Conservation (phyloP, 129 eudicot species). For the Apium graveolens region DNA sequence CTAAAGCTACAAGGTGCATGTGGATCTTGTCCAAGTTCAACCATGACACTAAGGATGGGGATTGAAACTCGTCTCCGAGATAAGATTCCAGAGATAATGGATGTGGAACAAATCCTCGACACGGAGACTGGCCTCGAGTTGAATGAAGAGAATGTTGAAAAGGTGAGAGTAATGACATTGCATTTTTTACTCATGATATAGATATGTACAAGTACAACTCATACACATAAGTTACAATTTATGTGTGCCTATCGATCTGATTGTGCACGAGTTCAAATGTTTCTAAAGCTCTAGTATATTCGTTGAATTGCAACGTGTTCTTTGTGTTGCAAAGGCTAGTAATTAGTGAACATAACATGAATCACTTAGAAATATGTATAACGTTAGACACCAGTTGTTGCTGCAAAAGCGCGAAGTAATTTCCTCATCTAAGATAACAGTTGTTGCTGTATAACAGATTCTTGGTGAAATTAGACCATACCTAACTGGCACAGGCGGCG, state of each 20-base stretch:
- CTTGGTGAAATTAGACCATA: conserved; percentile 88
- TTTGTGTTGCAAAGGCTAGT: not conserved
- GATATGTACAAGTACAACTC: not conserved
- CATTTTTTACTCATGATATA: not conserved
- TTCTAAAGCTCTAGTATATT: not conserved
- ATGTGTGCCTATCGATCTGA: not conserved
- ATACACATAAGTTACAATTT: not conserved
- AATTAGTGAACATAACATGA: not conserved
- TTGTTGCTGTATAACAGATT: conserved; percentile 40
- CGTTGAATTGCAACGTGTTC: not conserved
- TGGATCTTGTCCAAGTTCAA: conserved; percentile 95
- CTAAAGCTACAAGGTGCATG: conserved; percentile 91
- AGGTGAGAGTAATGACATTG: conserved; percentile 31
- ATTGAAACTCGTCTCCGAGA: conserved; percentile 80
- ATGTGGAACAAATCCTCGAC: conserved; percentile 72
- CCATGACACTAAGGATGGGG: conserved; percentile 87
- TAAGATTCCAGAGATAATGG: conserved; percentile 83
- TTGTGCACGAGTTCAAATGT: not conserved
- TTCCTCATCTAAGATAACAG: not conserved
- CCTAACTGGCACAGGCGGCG: conserved; percentile 87
- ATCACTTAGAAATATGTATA: not conserved
- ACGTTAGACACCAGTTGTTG: not conserved
- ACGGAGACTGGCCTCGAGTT: conserved; percentile 85
- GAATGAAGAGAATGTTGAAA: conserved; percentile 84
- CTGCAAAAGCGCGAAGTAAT: not conserved